Conservation (phyloP, 306 rosid genomes). For the Hippophae tibetana region DNA sequence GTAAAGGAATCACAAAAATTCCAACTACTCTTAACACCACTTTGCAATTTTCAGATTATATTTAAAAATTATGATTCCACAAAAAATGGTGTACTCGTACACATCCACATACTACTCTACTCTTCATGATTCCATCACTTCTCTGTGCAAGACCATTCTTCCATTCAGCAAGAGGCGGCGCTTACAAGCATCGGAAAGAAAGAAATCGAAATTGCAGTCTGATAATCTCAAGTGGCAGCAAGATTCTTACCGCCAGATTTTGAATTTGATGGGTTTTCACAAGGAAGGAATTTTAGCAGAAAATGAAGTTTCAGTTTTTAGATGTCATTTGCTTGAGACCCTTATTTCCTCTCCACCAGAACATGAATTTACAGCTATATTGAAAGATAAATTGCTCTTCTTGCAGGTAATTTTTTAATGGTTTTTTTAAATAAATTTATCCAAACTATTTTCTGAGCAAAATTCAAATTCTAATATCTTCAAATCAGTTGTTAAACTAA, state of each 20-base stretch:
- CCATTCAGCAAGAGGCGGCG: conserved; percentile 73
- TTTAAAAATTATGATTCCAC: not conserved
- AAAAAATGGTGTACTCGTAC: conserved; percentile 70
- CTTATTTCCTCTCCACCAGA: conserved; percentile 59
- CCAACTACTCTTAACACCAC: not conserved
- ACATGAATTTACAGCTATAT: conserved; percentile 47
- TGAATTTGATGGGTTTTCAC: conserved; percentile 88
- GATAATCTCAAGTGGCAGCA: conserved; percentile 98
- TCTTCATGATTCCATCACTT: conserved; percentile 78
- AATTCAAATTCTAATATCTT: not conserved
- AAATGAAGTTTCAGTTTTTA: conserved; percentile 56
- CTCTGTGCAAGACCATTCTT: conserved; percentile 67
- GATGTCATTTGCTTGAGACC: conserved; percentile 65
- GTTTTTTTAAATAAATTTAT: conserved; percentile 4
- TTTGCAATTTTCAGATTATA: not conserved
- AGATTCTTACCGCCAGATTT: conserved; percentile 77
- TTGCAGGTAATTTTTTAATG: conserved; percentile 57
- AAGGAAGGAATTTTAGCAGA: conserved; percentile 73
- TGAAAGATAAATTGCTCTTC: conserved; percentile 75
- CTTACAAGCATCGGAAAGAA: conserved; percentile 42
- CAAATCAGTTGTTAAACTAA: not conserved
- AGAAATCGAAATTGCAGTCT: conserved; percentile 52
- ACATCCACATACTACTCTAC: conserved; percentile 80
- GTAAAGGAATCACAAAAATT: conserved; percentile 10
- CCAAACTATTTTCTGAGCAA: not conserved